These are phyloP conservation scores for Xanthoconium stramineum DNA, from an alignment of 768 basidiomycete genomes.

Conservation along the genomic window DNA sequence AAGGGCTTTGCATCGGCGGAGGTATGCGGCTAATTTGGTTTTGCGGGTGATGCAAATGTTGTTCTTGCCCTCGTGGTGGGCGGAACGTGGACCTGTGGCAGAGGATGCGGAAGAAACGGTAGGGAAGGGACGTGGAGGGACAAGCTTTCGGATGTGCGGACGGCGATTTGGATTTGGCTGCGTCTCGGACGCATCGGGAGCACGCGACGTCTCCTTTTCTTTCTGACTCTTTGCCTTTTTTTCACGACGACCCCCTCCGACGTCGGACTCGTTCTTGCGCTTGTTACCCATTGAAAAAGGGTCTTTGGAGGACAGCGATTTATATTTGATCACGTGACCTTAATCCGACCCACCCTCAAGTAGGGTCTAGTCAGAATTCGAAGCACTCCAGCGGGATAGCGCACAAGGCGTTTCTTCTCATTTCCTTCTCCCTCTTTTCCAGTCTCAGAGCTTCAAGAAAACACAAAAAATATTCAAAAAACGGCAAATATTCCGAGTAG, in stretches of 20 bases:
- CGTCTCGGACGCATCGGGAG: slow-evolving; percentile 1
- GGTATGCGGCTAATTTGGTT: slow-evolving; percentile 66
- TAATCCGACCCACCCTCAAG: slow-evolving; percentile 21
- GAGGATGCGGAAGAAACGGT: slow-evolving; percentile 71
- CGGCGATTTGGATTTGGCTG: slow-evolving; percentile 14
- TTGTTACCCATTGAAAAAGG: slow-evolving; percentile 16
- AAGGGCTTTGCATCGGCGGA: slow-evolving; percentile 72
- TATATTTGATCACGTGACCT: slow-evolving; percentile 10
- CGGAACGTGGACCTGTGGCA: slow-evolving; percentile 77
- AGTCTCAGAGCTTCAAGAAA: slow-evolving; percentile 14
- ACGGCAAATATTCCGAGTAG: slow-evolving; percentile 10
- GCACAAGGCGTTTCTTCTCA: background rate
- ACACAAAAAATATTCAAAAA: slow-evolving; percentile 7
- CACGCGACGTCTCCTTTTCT: background rate
- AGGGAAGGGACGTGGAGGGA: slow-evolving; percentile 72
- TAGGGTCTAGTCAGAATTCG: slow-evolving; percentile 13
- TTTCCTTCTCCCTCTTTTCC: slow-evolving; percentile 22
- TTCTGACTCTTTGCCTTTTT: slow-evolving; percentile 19
- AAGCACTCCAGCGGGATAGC: background rate
- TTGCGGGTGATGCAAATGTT: slow-evolving; percentile 77
- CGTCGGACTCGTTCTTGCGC: slow-evolving; percentile 18
- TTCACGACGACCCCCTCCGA: background rate
- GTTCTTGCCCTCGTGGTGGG: slow-evolving; percentile 78
- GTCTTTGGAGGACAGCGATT: background rate
- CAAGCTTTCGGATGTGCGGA: slow-evolving; percentile 57